These are phyloP conservation scores for Cryphonectria naterciae DNA, from an alignment of 2,329 filamentous ascomycete genomes.

Conservation along the genomic window DNA sequence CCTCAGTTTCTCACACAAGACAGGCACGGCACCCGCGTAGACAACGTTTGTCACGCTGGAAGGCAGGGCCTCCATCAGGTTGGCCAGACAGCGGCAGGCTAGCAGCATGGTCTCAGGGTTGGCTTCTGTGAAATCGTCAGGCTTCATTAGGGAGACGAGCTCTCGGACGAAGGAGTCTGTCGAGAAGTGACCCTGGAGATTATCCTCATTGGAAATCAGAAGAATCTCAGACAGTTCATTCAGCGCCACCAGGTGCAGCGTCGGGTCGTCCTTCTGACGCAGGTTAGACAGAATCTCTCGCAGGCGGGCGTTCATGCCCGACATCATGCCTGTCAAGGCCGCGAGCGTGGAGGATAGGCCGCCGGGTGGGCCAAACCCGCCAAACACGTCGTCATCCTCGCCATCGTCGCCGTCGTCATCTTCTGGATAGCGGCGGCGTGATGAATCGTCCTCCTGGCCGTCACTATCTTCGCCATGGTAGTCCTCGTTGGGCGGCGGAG, in stretches of 20 bases:
- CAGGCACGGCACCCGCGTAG: conserved; percentile 93
- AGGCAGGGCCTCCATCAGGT: conserved; percentile 95
- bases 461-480: conserved; percentile 45
- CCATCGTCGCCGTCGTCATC: conserved; percentile 60
- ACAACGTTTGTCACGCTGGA: conserved; percentile 94
- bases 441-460: conserved; percentile 48
- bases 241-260: conserved; percentile 86
- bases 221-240: conserved; percentile 93
- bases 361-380: conserved; percentile 68
- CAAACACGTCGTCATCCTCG: conserved; percentile 69
- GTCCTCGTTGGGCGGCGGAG: conserved; percentile 50
- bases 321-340: conserved; percentile 90
- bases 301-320: conserved; percentile 77
- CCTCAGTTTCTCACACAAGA: conserved; percentile 91
- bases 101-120: conserved; percentile 97
- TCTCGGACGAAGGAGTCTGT: conserved; percentile 96
- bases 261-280: conserved; percentile 81
- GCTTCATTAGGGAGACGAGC: conserved; percentile 87
- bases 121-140: conserved; percentile 81
- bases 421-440: conserved; percentile 48
- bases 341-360: conserved; percentile 80
- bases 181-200: conserved; percentile 90
- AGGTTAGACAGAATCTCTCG: conserved; percentile 77
- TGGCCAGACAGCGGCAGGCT: conserved; percentile 92
- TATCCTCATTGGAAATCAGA: conserved; percentile 94